Conservation (phyloP, 2,329 filamentous ascomycete species). For the Botrytis fabae region DNA sequence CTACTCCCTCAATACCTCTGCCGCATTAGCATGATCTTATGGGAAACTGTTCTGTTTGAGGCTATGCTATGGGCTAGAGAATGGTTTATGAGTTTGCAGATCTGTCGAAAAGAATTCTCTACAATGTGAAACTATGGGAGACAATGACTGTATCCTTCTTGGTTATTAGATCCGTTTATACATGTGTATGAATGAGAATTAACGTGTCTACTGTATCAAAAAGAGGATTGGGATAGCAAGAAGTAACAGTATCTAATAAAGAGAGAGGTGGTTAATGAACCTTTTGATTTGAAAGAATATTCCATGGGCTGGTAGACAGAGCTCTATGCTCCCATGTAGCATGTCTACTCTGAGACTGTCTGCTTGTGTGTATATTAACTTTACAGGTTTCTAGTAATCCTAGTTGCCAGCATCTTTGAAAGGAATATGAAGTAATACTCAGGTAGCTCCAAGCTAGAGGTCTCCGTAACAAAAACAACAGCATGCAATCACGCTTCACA, state of each 20-base stretch:
- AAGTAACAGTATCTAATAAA: neutral
- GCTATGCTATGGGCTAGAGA: neutral
- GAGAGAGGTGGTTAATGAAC: too few species aligned
- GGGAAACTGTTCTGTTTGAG: neutral
- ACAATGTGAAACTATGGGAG: neutral
- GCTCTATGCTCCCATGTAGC: neutral
- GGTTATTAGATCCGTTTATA: neutral
- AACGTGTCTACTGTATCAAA: neutral
- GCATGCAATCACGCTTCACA: neutral
- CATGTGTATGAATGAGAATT: neutral
- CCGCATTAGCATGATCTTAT: neutral
- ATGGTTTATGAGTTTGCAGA: neutral
- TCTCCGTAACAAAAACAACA: neutral
- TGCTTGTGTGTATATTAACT: neutral
- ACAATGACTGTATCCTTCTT: neutral
- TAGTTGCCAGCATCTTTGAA: neutral
- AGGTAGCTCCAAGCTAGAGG: neutral
- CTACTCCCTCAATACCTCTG: neutral
- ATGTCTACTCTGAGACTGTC: neutral
- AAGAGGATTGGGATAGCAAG: neutral
- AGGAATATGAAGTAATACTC: neutral
- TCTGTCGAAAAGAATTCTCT: neutral
- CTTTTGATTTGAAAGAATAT: neutral
- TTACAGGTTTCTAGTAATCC: neutral
- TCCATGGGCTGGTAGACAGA: neutral